Evolutionary conservation across 2,329 filamentous ascomycete genomes (phyloP).

Genomic region (Fusarium burgessii): DNA sequence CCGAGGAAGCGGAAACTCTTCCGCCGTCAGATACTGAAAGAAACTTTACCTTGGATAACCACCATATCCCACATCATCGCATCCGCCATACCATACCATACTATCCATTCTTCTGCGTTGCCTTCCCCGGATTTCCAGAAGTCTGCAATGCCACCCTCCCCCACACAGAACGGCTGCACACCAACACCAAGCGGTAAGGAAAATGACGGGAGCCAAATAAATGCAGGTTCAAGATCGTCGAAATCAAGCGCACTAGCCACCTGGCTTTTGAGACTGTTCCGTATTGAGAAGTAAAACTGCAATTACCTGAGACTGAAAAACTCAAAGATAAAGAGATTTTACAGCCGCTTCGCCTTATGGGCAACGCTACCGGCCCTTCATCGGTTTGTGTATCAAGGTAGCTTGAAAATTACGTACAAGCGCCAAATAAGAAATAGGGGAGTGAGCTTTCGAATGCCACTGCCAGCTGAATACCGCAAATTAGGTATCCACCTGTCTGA

Average conservation of each 20-base stretch:
- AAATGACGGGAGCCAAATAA: constrained; percentile 35
- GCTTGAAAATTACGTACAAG: constrained; percentile 36
- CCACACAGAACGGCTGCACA: constrained; percentile 29
- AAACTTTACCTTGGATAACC: constrained; percentile 11
- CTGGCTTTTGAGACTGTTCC: constrained; percentile 30
- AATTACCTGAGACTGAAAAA: constrained; percentile 14
- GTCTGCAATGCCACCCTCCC: constrained; percentile 40
- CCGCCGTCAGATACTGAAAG: constrained; percentile 26
- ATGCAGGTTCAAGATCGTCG: constrained; percentile 35
- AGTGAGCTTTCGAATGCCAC: constrained; percentile 27
- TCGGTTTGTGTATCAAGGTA: constrained; percentile 18
- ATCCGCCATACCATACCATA: not conserved
- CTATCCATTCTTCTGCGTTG: not conserved
- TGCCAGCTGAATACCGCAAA: constrained; percentile 18
- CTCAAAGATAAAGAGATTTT: constrained; percentile 26
- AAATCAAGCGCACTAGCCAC: constrained; percentile 33
- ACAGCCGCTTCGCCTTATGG: constrained; percentile 5
- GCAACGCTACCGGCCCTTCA: constrained; percentile 25
- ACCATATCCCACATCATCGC: not conserved
- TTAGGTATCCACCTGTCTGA: constrained; percentile 20
- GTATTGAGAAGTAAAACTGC: constrained; percentile 21
- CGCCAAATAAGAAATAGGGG: constrained; percentile 16
- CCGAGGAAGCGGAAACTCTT: constrained; percentile 25
- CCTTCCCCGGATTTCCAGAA: constrained; percentile 43
- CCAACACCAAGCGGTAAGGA: constrained; percentile 24